These are phyloP conservation scores for Ormosia semicastrata DNA, from an alignment of 306 rosid species.

Conservation along the genomic window DNA sequence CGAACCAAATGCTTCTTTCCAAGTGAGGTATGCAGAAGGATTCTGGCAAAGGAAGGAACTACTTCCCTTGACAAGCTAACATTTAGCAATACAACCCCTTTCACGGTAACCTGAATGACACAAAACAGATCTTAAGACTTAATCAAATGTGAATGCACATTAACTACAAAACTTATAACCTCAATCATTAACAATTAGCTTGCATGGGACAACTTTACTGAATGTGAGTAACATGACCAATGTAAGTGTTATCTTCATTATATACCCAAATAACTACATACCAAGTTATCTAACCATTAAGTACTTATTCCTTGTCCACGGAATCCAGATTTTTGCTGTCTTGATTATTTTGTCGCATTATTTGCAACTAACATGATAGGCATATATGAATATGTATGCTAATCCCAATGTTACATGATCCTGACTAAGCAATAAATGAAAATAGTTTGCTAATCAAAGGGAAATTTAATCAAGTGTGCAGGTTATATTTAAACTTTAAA, in stretches of 20 bases:
- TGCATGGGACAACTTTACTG: not conserved
- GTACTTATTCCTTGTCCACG: conserved; percentile 4
- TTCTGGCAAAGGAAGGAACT: conserved; percentile 95
- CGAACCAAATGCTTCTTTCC: conserved; percentile 97
- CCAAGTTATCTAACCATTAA: not conserved
- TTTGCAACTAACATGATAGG: conserved; percentile 1
- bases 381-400: not conserved
- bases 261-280: not conserved
- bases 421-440: not conserved
- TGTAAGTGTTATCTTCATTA: not conserved
- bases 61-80: conserved; percentile 93
- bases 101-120: conserved; percentile 66
- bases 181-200: not conserved
- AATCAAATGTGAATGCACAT: not conserved
- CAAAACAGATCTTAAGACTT: conserved; percentile 6
- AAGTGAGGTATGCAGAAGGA: conserved; percentile 87
- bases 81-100: conserved; percentile 77
- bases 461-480: not conserved
- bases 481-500: not conserved
- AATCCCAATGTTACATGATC: conserved; percentile 10
- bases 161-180: not conserved
- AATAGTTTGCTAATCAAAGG: not conserved
- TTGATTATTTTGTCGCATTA: not conserved
- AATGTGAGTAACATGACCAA: not conserved
- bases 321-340: not conserved